A percentile compares a stretch with the other conserved stretches of the same genome.
Conservation (phyloP, 2,329 filamentous ascomycete species). For the Podosphaera leucotricha region DNA sequence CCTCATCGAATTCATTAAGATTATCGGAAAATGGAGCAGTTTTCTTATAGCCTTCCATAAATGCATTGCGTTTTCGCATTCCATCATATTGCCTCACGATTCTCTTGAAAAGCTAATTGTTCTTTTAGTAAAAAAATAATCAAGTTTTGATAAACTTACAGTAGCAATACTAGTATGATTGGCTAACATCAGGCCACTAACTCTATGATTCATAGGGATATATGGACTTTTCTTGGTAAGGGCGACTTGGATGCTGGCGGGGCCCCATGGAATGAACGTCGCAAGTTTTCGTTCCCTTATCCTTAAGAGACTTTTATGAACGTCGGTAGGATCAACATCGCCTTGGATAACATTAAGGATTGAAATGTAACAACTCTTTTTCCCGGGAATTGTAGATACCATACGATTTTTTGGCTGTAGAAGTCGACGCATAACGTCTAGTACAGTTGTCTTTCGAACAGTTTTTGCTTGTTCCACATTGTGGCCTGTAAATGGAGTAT, state of each 20-base stretch:
- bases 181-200: conserved; percentile 89
- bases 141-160: conserved; percentile 20
- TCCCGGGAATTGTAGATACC: conserved; percentile 86
- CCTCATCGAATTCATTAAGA: conserved; percentile 84
- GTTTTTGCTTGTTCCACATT: conserved; percentile 95
- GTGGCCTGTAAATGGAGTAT: conserved; percentile 91
- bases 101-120: conserved; percentile 58
- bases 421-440: conserved; percentile 90
- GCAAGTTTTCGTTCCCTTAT: conserved; percentile 86
- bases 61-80: conserved; percentile 88
- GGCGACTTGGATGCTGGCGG: conserved; percentile 91
- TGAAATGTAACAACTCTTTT: conserved; percentile 97
- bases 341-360: conserved; percentile 98
- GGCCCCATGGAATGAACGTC: conserved; percentile 96
- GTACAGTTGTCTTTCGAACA: conserved; percentile 87
- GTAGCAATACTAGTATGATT: conserved; percentile 97
- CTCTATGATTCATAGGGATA: conserved; percentile 76
- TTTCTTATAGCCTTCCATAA: conserved; percentile 89
- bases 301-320: conserved; percentile 90
- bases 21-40: conserved; percentile 84
- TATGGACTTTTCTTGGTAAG: conserved; percentile 93
- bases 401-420: conserved; percentile 97
- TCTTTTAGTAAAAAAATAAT: conserved; percentile 2
- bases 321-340: conserved; percentile 91
- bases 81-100: conserved; percentile 83